These are phyloP conservation scores for Stenocarpella maydis DNA, from an alignment of 2,329 filamentous ascomycete genomes.

Conservation along the genomic window DNA sequence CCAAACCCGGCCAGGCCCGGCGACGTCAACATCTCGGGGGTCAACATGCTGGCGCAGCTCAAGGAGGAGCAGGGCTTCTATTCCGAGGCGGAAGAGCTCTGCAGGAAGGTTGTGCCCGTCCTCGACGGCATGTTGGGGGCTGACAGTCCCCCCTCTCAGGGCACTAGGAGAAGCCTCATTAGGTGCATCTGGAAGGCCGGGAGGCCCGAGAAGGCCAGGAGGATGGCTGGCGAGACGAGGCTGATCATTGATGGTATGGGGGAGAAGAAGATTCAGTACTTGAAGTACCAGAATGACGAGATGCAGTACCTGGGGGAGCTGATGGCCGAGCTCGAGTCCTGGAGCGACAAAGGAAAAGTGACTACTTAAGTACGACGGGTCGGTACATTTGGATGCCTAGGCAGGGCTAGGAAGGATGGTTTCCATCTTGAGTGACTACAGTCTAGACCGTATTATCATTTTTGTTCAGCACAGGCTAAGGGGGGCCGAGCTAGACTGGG, in stretches of 20 bases:
- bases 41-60: conserved; percentile 15
- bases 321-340: neutral
- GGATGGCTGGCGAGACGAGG: conserved; percentile 6
- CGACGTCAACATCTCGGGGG: neutral
- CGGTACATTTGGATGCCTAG: no score
- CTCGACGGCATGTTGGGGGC: neutral
- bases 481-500: no score
- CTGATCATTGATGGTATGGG: conserved; percentile 13
- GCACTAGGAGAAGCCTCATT: conserved; percentile 7
- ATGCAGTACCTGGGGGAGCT: conserved; percentile 1
- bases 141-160: conserved; percentile 18
- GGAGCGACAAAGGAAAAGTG: neutral
- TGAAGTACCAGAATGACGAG: conserved; percentile 23
- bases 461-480: no score
- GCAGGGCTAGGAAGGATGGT: no score
- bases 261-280: conserved; percentile 4
- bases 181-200: conserved; percentile 15
- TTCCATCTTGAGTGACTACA: neutral
- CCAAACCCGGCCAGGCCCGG: conserved; percentile 19
- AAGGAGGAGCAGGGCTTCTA: conserved; percentile 11
- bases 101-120: conserved; percentile 10
- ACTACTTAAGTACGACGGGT: neutral
- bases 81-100: neutral
- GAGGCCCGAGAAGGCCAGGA: conserved; percentile 2
- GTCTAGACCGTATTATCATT: neutral